These are phyloP conservation scores for Boletus tylopilopsis DNA, from an alignment of 768 basidiomycete species.

Conservation along the genomic window DNA sequence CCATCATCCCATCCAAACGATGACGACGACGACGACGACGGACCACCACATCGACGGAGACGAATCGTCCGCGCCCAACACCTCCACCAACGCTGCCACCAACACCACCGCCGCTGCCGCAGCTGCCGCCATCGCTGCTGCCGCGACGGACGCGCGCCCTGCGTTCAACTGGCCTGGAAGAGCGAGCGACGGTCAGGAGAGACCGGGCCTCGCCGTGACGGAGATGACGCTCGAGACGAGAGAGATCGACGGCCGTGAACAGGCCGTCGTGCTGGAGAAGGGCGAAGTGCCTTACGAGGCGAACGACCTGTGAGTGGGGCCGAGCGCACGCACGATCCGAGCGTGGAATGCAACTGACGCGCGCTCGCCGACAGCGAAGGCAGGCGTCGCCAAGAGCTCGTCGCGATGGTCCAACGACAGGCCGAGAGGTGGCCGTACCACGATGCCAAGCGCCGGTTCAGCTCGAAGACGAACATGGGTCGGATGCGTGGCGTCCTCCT, in stretches of 20 bases:
- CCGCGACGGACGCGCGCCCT: too few relatives aligned
- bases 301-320: neutral
- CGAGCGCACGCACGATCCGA: neutral
- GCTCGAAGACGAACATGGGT: neutral
- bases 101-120: too few relatives aligned
- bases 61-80: too few relatives aligned
- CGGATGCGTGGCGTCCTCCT: neutral
- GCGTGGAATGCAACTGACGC: neutral
- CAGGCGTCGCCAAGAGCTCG: neutral
- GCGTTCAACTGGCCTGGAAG: too few relatives aligned
- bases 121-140: too few relatives aligned
- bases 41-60: too few relatives aligned
- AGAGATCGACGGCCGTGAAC: neutral
- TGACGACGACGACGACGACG: too few relatives aligned
- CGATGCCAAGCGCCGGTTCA: neutral
- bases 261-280: neutral
- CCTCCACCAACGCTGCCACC: too few relatives aligned
- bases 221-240: neutral
- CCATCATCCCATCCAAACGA: too few relatives aligned
- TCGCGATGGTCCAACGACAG: neutral
- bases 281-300: neutral
- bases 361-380: neutral
- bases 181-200: too few relatives aligned
- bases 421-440: neutral
- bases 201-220: too few relatives aligned